These are phyloP conservation scores for Naganishia albida DNA, from an alignment of 1,284 basidiomycete genomes.

Conservation along the genomic window DNA sequence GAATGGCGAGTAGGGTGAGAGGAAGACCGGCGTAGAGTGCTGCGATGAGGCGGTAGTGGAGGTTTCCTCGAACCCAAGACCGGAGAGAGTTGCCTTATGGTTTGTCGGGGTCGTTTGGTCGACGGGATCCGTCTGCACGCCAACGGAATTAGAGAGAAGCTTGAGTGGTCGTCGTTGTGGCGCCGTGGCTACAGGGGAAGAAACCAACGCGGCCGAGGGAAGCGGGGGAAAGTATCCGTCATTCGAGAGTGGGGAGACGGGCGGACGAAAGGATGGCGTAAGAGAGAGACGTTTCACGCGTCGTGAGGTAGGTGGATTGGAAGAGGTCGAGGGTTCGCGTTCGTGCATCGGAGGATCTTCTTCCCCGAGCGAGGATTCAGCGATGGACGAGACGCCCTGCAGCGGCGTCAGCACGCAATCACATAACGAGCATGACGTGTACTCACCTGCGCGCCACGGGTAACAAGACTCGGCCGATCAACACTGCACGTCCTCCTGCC, in stretches of 20 bases:
- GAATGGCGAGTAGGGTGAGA: slow-evolving; percentile 32
- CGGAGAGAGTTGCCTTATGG: slow-evolving; percentile 12
- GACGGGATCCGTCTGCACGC: slow-evolving; percentile 22
- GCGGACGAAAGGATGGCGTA: slow-evolving; percentile 22
- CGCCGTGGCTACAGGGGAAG: not conserved
- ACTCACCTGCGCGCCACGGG: not conserved
- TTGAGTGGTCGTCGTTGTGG: slow-evolving; percentile 4
- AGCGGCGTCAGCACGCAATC: too few species aligned
- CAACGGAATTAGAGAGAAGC: slow-evolving; percentile 4
- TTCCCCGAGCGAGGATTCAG: slow-evolving; percentile 1
- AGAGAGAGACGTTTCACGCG: slow-evolving; percentile 13
- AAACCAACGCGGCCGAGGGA: not conserved
- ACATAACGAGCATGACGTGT: too few species aligned
- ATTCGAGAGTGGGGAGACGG: slow-evolving; percentile 26
- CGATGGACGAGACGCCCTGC: slow-evolving; percentile 8
- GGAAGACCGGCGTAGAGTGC: slow-evolving; percentile 34
- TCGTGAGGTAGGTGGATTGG: not conserved
- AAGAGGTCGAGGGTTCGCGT: slow-evolving; percentile 9
- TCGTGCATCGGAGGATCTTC: not conserved
- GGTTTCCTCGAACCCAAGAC: slow-evolving; percentile 26
- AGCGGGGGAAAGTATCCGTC: slow-evolving; percentile 23
- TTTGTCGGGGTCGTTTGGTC: not conserved
- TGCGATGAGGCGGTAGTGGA: slow-evolving; percentile 15
- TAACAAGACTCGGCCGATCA: slow-evolving; percentile 2
- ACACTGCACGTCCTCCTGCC: slow-evolving; percentile 1